Evolutionary conservation across 768 basidiomycete species (phyloP), one percentile per base, ranked within the genome.

Genomic region (Boletus rubropictus): DNA sequence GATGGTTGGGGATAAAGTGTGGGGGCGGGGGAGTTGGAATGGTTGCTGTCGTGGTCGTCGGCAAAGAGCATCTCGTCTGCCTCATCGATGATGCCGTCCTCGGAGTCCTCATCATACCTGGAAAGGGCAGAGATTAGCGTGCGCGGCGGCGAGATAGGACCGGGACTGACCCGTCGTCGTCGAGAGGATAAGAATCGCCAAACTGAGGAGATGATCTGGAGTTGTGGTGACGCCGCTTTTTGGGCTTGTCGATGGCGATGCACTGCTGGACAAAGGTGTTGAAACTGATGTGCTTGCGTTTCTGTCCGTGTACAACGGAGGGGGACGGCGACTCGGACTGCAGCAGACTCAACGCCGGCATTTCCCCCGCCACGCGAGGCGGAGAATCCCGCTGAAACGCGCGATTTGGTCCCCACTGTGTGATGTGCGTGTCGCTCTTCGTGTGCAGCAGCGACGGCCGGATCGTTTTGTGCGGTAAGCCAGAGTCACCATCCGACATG

Each of bases 261-360:
- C 82, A 92, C 64, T 97, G 95, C 65, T 96, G 89, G 32, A 99
- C 95, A 62, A 94, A 96, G 1, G 94, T 95, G 67, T 97, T 98
- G 77, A 98, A 98, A 57, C 79, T 86, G 71, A 98, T 97, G 64
- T 96, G 95, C 53, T 84, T 84, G 72, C 84, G 89, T 73, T 82
- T 84, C 49, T 60, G 68, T 22, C 48, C 51, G 43, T 46, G 51
- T 34, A 37, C 14, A 7, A 55, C 42, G 44, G 61, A 36, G 4
- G 45, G n/a, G 15, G 48, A 52, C 8, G 50, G 53, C 11, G 57
- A 50, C 3, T 64, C 64, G 35, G 46, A 39, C 14, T 52, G 55
- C 3, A 63, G 53, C 0, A 59, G 21, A 20, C 35, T 40, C 0
- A 54, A 48, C 1, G 31, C 18, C 12, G 59, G 55, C 11, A 52